Percentiles rank a stretch among this genome's conserved stretches.
Conservation (phyloP, 2,329 filamentous ascomycete species). For the Metarhizium guizhouense region DNA sequence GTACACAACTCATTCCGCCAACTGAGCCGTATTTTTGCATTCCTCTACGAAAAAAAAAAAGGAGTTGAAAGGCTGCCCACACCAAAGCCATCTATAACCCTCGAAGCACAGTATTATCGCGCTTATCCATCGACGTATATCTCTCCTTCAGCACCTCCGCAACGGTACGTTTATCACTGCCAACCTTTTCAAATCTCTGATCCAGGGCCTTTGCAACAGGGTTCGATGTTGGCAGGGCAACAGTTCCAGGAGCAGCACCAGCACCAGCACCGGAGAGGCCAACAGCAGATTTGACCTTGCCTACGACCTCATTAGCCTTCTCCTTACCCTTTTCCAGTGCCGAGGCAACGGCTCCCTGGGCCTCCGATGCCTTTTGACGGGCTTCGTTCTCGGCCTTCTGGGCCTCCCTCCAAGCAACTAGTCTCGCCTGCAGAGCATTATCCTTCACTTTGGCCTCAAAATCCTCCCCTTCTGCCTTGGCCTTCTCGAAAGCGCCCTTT, state of each 20-base stretch:
- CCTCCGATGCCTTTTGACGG: slow-evolving; percentile 22
- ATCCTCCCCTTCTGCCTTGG: slow-evolving; percentile 18
- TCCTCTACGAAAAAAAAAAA: background rate
- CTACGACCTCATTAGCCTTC: slow-evolving; percentile 30
- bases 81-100: slow-evolving; percentile 20
- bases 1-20: background rate
- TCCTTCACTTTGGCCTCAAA: slow-evolving; percentile 18
- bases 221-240: slow-evolving; percentile 14
- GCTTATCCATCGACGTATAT: slow-evolving; percentile 40
- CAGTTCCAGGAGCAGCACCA: slow-evolving; percentile 9
- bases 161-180: slow-evolving; percentile 36
- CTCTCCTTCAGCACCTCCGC: slow-evolving; percentile 46
- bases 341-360: slow-evolving; percentile 28
- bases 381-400: slow-evolving; percentile 11
- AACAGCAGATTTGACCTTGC: slow-evolving; percentile 26
- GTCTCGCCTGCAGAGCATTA: slow-evolving; percentile 18
- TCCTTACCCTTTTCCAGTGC: slow-evolving; percentile 32
- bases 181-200: slow-evolving; percentile 40
- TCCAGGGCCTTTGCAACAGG: slow-evolving; percentile 41
- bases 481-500: slow-evolving; percentile 24
- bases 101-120: slow-evolving; percentile 35
- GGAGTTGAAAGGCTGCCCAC: background rate
- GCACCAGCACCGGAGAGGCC: slow-evolving; percentile 19
- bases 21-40: background rate
- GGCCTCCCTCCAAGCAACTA: slow-evolving; percentile 15